Percentiles rank a stretch among this genome's conserved stretches.
Evolutionary conservation across 129 eudicot species (phyloP).

Genomic region (Sambucus nigra): DNA sequence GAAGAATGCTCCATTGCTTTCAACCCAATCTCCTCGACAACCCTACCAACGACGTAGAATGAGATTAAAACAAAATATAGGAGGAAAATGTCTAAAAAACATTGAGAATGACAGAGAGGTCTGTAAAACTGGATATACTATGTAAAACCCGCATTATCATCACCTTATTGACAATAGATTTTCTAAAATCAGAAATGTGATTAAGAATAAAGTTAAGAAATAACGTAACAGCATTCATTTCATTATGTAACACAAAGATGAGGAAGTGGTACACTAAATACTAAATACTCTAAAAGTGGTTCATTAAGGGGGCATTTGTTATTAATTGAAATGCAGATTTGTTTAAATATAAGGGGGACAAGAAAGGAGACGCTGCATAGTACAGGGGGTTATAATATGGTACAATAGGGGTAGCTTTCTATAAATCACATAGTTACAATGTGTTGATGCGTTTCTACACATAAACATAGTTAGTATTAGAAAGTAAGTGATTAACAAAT

Average conservation of each 20-base stretch:
- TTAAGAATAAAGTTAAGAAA: background rate
- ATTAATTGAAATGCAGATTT: background rate
- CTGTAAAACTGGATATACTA: background rate
- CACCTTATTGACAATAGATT: background rate
- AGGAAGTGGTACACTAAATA: background rate
- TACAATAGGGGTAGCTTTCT: background rate
- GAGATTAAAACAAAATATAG: slow-evolving; percentile 15
- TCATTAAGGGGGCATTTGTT: background rate
- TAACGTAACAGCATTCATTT: background rate
- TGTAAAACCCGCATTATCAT: background rate
- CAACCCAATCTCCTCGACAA: slow-evolving; percentile 59
- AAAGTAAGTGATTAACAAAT: no score
- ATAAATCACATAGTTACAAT: no score
- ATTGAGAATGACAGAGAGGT: background rate
- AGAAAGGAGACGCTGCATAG: no score
- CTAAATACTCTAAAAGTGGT: background rate
- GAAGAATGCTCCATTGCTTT: slow-evolving; percentile 52
- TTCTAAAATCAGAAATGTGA: background rate
- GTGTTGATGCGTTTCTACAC: no score
- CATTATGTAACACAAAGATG: no score
- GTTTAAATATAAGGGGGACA: background rate
- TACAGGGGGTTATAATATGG: no score
- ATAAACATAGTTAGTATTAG: no score
- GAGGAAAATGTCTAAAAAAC: background rate
- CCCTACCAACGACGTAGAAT: slow-evolving; percentile 29